A percentile compares a stretch with the other conserved stretches of the same genome.
Evolutionary conservation across 441 rosid species (phyloP).

Genomic region (Populus trichocarpa): DNA sequence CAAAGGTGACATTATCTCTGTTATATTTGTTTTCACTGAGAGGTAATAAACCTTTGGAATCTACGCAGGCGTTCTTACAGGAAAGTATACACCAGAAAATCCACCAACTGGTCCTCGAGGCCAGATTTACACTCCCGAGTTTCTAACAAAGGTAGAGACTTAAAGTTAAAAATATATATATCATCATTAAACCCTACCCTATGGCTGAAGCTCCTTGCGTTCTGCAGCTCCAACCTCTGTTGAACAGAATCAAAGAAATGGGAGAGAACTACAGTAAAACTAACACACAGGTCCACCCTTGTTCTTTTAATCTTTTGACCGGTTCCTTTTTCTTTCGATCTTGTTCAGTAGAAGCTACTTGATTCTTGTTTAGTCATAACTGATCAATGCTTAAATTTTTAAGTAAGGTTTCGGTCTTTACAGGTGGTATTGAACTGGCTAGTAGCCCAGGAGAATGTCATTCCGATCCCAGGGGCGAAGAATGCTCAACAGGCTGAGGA

Average conservation of each 20-base stretch:
- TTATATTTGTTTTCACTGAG: not conserved
- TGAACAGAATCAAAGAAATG: conserved; percentile 62
- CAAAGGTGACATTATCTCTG: not conserved
- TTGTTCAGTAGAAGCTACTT: not conserved
- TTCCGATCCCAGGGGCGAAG: conserved; percentile 97
- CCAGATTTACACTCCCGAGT: conserved; percentile 70
- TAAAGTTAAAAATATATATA: not conserved
- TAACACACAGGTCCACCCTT: conserved; percentile 66
- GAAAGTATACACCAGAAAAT: conserved; percentile 88
- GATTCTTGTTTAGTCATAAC: not conserved
- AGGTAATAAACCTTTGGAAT: not conserved
- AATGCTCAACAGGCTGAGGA: conserved; percentile 73
- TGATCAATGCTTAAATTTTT: not conserved
- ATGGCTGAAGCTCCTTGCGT: conserved; percentile 12
- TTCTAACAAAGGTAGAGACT: conserved; percentile 52
- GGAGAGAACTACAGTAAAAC: conserved; percentile 68
- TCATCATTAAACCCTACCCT: not conserved
- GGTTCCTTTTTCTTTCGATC: not conserved
- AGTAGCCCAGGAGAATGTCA: conserved; percentile 79
- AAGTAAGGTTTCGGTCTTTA: conserved; percentile 3
- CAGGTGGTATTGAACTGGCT: conserved; percentile 96
- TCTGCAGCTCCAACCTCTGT: conserved; percentile 78
- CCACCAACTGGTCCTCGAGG: conserved; percentile 88
- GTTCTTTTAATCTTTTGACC: conserved; percentile 2
- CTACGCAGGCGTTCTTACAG: conserved; percentile 77